Evolutionary conservation across 371 early-diverging fungal species (phyloP).

Genomic region (Encephalitozoon cuniculi): DNA sequence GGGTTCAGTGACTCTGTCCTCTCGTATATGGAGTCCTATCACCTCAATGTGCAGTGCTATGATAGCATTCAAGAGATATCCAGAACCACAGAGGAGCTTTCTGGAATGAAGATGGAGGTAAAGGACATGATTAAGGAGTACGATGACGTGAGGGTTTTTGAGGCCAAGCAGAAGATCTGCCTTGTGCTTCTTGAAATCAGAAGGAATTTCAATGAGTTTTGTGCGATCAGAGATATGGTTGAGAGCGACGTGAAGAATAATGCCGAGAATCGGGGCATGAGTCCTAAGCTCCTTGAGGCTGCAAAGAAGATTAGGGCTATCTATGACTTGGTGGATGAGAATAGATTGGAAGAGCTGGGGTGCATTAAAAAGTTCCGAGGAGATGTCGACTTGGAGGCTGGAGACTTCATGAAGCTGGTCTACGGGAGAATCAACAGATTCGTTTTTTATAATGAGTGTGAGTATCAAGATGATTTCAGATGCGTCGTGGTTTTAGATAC

Average conservation of each 20-base stretch:
- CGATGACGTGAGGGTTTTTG: constrained; percentile 5
- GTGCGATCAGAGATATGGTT: background rate
- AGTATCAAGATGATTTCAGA: constrained; percentile 32
- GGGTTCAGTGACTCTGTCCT: constrained; percentile 53
- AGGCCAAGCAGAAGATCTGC: constrained; percentile 33
- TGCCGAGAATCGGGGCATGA: background rate
- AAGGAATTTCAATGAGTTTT: constrained; percentile 9
- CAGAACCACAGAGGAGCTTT: background rate
- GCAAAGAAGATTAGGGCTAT: background rate
- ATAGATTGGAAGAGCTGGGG: background rate
- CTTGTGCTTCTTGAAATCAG: constrained; percentile 9
- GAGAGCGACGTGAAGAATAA: background rate
- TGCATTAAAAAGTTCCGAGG: constrained; percentile 17
- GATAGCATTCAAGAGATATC: constrained; percentile 1
- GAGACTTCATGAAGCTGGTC: background rate
- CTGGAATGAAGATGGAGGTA: constrained; percentile 12
- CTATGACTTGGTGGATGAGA: constrained; percentile 23
- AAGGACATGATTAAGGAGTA: constrained; percentile 22
- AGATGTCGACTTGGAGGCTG: constrained; percentile 5
- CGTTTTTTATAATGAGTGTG: constrained; percentile 31
- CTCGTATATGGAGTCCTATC: constrained; percentile 39
- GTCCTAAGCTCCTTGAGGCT: background rate
- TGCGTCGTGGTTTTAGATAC: constrained; percentile 6
- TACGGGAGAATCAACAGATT: constrained; percentile 21
- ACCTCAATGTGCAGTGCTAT: constrained; percentile 14